A percentile compares a stretch with the other conserved stretches of the same genome.
Conservation (phyloP, 306 rosid genomes). For the Elaeagnus macrophylla region DNA sequence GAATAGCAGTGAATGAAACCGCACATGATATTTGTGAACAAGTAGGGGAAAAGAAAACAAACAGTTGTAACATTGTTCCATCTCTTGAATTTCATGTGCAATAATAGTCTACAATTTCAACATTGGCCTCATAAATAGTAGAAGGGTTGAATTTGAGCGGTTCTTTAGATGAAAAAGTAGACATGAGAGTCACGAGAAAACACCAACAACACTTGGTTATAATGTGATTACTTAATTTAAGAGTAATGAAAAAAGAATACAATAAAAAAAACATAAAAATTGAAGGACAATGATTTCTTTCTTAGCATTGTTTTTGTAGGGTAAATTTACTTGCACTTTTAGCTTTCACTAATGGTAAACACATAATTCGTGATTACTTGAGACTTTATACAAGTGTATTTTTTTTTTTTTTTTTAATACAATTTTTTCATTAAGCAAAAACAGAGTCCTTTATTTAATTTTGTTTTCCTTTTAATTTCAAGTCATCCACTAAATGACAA, state of each 20-base stretch:
- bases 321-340: too few species aligned
- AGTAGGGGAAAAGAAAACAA: neutral
- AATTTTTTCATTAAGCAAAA: too few species aligned
- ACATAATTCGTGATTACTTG: too few species aligned
- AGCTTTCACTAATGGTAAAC: too few species aligned
- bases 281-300: neutral
- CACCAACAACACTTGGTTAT: neutral
- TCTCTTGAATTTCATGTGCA: too few species aligned
- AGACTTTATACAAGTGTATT: too few species aligned
- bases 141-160: neutral
- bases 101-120: neutral
- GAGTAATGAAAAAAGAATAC: neutral
- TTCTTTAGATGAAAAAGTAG: neutral
- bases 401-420: neutral
- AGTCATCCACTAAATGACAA: too few species aligned
- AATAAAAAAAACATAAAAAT: slow-evolving; percentile 5
- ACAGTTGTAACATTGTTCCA: neutral
- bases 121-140: neutral
- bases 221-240: slow-evolving; percentile 1
- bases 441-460: too few species aligned
- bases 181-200: slow-evolving; percentile 17
- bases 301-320: too few species aligned
- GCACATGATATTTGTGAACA: neutral
- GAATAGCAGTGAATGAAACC: too few species aligned
- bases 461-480: too few species aligned